A percentile compares a stretch with the other conserved stretches of the same genome.
Evolutionary conservation across 495 filamentous ascomycete species (phyloP).

Genomic region (Aspergillus nidulans): DNA sequence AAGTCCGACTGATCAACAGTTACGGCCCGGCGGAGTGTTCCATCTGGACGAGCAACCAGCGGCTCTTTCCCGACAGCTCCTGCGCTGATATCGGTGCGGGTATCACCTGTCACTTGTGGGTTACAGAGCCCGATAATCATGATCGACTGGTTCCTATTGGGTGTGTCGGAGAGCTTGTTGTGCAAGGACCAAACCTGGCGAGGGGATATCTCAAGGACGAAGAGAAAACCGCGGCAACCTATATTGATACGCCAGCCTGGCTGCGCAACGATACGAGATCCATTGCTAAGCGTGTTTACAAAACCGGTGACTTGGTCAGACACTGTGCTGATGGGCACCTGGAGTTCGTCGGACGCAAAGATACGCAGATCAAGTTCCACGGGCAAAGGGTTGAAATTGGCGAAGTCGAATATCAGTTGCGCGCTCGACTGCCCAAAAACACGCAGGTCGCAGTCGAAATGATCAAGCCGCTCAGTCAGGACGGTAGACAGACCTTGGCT

Average conservation of each 20-base stretch:
- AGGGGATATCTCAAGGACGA: constrained; percentile 21
- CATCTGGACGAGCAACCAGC: not conserved
- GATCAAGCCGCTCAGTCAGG: not conserved
- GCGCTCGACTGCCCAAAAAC: no score
- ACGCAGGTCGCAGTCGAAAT: not conserved
- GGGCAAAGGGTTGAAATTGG: constrained; percentile 21
- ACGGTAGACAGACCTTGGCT: no score
- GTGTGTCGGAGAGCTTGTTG: constrained; percentile 40
- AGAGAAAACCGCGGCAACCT: constrained; percentile 17
- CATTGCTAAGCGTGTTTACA: constrained; percentile 15
- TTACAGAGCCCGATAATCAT: not conserved
- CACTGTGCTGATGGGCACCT: constrained; percentile 30
- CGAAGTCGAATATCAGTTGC: constrained; percentile 29
- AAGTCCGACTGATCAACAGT: not conserved
- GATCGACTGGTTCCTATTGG: constrained; percentile 33
- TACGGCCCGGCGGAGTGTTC: not conserved
- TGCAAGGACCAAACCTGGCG: constrained; percentile 35
- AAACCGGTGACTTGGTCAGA: constrained; percentile 28
- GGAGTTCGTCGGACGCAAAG: constrained; percentile 35
- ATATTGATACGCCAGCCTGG: constrained; percentile 13
- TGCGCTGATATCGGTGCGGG: not conserved
- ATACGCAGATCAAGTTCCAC: constrained; percentile 18
- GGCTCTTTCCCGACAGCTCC: not conserved
- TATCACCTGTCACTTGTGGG: not conserved
- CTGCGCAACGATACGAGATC: constrained; percentile 21